phyloP scores from a whole-genome alignment of 169 alveolate genomes.

The Cyclospora cayetanensis region DNA sequence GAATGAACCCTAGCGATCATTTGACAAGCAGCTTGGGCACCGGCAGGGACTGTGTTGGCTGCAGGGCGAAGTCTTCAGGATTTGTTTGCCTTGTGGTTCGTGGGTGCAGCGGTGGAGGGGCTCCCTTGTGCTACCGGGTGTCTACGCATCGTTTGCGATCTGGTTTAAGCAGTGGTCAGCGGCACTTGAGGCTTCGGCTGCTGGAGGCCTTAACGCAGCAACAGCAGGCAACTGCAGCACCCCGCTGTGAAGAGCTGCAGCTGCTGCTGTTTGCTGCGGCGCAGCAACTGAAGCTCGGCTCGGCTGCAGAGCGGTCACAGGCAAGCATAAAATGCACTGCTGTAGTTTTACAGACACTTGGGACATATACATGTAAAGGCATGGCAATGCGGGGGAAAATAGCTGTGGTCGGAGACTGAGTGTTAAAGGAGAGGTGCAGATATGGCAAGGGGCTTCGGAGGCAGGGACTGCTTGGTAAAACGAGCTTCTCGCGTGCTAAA shows the following conservation, averaged over 20 bases:
- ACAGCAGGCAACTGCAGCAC: conserved; percentile 34
- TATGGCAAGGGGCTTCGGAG: too few species aligned
- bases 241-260: conserved; percentile 34
- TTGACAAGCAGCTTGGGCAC: background rate
- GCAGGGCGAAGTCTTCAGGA: background rate
- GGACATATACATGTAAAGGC: too few species aligned
- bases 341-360: too few species aligned
- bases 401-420: too few species aligned
- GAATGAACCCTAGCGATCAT: background rate
- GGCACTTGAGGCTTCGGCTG: background rate
- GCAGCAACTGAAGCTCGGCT: conserved; percentile 32
- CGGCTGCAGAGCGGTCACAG: conserved; percentile 55
- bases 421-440: too few species aligned
- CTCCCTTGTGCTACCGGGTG: conserved; percentile 17
- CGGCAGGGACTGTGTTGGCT: too few species aligned
- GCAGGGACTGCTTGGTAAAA: too few species aligned
- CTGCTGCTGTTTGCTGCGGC: conserved; percentile 44
- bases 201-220: conserved; percentile 43
- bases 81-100: background rate
- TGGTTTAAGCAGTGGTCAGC: conserved; percentile 18
- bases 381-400: too few species aligned
- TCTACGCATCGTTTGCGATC: conserved; percentile 12
- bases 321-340: too few species aligned
- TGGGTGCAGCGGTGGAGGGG: conserved; percentile 30
- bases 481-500: too few species aligned